Percentiles rank a stretch among this genome's conserved stretches.
phyloP scores from a whole-genome alignment of 2,329 filamentous ascomycete genomes.

The Fonsecaea nubica region DNA sequence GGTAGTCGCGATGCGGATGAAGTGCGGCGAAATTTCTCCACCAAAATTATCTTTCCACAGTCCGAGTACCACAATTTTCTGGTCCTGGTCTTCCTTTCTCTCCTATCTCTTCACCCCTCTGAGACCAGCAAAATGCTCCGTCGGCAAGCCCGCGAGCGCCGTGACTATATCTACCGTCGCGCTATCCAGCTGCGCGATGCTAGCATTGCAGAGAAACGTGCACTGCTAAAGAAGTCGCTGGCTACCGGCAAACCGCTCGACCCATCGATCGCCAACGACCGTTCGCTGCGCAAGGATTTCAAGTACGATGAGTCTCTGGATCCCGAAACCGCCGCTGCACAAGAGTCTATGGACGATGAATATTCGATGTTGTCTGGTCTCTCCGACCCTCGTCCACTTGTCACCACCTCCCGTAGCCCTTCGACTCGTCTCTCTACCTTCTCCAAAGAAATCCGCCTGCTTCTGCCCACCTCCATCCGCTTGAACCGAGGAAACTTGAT shows the following conservation, averaged over 20 bases:
- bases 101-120: not conserved
- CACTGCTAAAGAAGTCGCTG: slow-evolving; percentile 82
- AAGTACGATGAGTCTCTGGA: slow-evolving; percentile 89
- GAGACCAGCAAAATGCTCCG: slow-evolving; percentile 48
- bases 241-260: slow-evolving; percentile 88
- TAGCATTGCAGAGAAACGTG: slow-evolving; percentile 88
- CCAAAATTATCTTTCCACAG: slow-evolving; percentile 19
- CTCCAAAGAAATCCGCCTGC: slow-evolving; percentile 84
- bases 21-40: slow-evolving; percentile 29
- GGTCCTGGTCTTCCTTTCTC: not conserved
- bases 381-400: slow-evolving; percentile 84
- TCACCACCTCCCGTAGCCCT: slow-evolving; percentile 89
- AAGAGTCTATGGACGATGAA: slow-evolving; percentile 87
- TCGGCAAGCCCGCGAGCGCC: slow-evolving; percentile 77
- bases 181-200: slow-evolving; percentile 87
- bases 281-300: slow-evolving; percentile 80
- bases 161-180: slow-evolving; percentile 89
- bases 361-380: slow-evolving; percentile 91
- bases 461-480: slow-evolving; percentile 83
- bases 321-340: slow-evolving; percentile 82
- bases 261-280: slow-evolving; percentile 83
- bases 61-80: not conserved
- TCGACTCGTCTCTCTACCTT: slow-evolving; percentile 85
- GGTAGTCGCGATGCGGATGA: slow-evolving; percentile 12
- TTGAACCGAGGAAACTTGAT: slow-evolving; percentile 92